Conservation (phyloP, 2,329 filamentous ascomycete genomes). For the Neofusicoccum sp. region DNA sequence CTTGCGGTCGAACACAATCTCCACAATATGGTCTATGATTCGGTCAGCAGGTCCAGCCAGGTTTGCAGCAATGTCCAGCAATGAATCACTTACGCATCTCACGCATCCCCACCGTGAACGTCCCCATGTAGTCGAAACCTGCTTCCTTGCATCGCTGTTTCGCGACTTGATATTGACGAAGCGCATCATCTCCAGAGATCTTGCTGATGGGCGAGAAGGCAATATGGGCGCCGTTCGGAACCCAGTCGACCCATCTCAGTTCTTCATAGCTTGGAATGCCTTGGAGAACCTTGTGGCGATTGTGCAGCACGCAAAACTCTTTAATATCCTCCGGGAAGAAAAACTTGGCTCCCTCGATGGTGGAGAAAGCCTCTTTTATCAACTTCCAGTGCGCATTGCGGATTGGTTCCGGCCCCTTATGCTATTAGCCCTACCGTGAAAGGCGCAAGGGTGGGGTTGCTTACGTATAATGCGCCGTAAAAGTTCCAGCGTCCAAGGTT, state of each 20-base stretch:
- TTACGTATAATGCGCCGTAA: constrained; percentile 42
- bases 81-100: constrained; percentile 37
- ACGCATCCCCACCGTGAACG: constrained; percentile 31
- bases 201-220: constrained; percentile 48
- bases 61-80: background rate
- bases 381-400: constrained; percentile 34
- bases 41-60: too few species aligned
- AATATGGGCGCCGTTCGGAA: constrained; percentile 46
- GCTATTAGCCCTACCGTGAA: background rate
- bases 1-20: constrained; percentile 33
- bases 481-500: constrained; percentile 48
- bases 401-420: constrained; percentile 20
- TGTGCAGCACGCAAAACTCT: constrained; percentile 32
- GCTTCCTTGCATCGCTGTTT: constrained; percentile 24
- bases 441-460: background rate
- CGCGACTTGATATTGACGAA: constrained; percentile 35
- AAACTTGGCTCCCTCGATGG: constrained; percentile 33
- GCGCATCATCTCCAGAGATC: constrained; percentile 44
- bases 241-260: constrained; percentile 38
- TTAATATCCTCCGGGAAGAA: constrained; percentile 37
- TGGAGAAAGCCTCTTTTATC: constrained; percentile 36
- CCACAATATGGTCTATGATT: constrained; percentile 29
- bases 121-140: constrained; percentile 27
- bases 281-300: constrained; percentile 22
- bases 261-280: constrained; percentile 36